Conservation (phyloP, 2,329 filamentous ascomycete genomes). For the Fonsecaea pedrosoi region DNA sequence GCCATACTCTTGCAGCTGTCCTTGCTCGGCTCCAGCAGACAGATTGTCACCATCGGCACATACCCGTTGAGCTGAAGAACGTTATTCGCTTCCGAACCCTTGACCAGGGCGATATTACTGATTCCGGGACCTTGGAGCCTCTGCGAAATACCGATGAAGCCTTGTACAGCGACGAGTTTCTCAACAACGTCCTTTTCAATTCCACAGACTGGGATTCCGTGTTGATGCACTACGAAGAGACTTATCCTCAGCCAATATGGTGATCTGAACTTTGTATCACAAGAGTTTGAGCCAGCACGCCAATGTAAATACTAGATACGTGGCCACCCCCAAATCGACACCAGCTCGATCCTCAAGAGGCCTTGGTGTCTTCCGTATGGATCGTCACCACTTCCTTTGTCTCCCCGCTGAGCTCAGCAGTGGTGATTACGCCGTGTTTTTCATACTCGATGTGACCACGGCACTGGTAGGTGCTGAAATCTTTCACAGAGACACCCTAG, state of each 20-base stretch:
- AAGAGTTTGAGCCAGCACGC: not conserved
- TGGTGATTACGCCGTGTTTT: constrained; percentile 1
- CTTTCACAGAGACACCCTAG: constrained; percentile 9
- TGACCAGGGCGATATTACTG: not conserved
- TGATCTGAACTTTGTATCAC: not conserved
- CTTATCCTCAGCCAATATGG: not conserved
- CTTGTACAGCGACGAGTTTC: not conserved
- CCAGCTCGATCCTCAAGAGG: not conserved
- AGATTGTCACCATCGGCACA: not conserved
- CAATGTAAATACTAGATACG: not conserved
- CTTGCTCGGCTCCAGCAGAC: constrained; percentile 8
- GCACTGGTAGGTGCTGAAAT: constrained; percentile 11
- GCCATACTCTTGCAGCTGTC: constrained; percentile 11
- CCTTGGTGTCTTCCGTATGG: not conserved
- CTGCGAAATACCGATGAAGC: not conserved
- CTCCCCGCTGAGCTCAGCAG: constrained; percentile 7
- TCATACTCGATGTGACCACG: constrained; percentile 13
- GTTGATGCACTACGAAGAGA: constrained; percentile 1
- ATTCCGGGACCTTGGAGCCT: not conserved
- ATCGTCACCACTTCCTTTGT: constrained; percentile 1
- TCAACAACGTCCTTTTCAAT: constrained; percentile 3
- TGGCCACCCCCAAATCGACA: not conserved
- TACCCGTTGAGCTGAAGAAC: constrained; percentile 6
- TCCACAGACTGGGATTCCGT: constrained; percentile 7
- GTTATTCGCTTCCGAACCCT: constrained; percentile 1